Percentiles rank a stretch among this genome's conserved stretches.
Conservation (phyloP, 768 basidiomycete genomes). For the Serendipita sp. region DNA sequence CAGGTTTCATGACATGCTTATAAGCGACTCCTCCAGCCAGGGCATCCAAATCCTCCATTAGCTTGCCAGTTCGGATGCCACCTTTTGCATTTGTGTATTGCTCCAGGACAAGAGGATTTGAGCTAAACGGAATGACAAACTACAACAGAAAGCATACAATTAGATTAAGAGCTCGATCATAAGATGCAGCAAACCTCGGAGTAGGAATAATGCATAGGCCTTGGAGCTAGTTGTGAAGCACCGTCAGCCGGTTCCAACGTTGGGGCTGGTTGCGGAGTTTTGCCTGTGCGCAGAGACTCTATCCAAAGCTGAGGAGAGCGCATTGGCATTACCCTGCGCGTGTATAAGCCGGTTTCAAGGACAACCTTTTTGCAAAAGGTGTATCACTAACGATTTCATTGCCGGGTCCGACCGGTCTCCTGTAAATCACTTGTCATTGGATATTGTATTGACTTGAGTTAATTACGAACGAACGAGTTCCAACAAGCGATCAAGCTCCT, state of each 20-base stretch:
- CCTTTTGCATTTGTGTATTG: slow-evolving; percentile 56
- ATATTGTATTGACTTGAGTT: slow-evolving; percentile 5
- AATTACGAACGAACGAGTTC: slow-evolving; percentile 38
- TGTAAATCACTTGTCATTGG: slow-evolving; percentile 13
- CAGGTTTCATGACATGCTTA: slow-evolving; percentile 61
- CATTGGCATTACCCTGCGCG: slow-evolving; percentile 35
- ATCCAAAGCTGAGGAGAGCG: slow-evolving; percentile 40
- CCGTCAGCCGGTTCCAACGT: neutral
- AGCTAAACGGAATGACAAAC: slow-evolving; percentile 40
- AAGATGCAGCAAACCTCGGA: slow-evolving; percentile 27
- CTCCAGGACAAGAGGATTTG: slow-evolving; percentile 40
- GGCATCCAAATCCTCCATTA: slow-evolving; percentile 71
- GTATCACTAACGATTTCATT: slow-evolving; percentile 27
- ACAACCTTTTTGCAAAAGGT: neutral
- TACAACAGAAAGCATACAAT: neutral
- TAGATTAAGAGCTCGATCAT: neutral
- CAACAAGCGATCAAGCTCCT: slow-evolving; percentile 38
- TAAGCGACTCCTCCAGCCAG: slow-evolving; percentile 75
- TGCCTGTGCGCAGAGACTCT: slow-evolving; percentile 30
- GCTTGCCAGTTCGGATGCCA: slow-evolving; percentile 52
- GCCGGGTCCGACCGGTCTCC: slow-evolving; percentile 37
- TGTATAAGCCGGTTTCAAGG: neutral
- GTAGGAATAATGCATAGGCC: slow-evolving; percentile 58
- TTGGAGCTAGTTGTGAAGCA: slow-evolving; percentile 20
- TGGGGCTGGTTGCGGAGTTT: slow-evolving; percentile 14